Evolutionary conservation across 495 filamentous ascomycete species (phyloP).

Genomic region (Neurospora discreta): DNA sequence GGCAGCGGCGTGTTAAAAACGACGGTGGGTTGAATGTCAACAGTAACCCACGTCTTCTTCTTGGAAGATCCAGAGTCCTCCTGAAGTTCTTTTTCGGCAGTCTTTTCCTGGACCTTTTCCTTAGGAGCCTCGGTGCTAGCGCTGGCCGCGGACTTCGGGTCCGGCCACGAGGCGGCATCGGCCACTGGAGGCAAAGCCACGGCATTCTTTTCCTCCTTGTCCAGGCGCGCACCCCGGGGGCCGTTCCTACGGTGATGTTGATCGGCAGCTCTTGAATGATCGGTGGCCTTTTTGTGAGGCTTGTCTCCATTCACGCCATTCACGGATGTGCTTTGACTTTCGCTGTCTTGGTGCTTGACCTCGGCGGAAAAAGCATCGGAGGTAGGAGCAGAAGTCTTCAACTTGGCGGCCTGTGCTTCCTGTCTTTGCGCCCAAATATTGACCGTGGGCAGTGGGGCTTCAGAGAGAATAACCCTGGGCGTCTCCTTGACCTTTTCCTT

Average conservation of each 20-base stretch:
- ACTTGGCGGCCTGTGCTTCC: slow-evolving; percentile 52
- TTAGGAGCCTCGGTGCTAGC: slow-evolving; percentile 50
- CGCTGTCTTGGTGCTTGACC: slow-evolving; percentile 12
- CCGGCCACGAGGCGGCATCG: slow-evolving; percentile 74
- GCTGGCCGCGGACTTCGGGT: slow-evolving; percentile 66
- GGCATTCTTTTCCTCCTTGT: slow-evolving; percentile 36
- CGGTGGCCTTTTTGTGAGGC: slow-evolving; percentile 36
- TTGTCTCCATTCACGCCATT: slow-evolving; percentile 30
- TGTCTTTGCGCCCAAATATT: slow-evolving; percentile 77
- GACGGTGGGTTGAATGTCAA: slow-evolving; percentile 65
- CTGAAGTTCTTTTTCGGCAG: slow-evolving; percentile 56
- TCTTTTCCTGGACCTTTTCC: slow-evolving; percentile 37
- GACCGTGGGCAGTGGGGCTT: slow-evolving; percentile 68
- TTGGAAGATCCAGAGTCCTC: slow-evolving; percentile 46
- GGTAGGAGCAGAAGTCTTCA: slow-evolving; percentile 34
- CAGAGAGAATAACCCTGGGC: slow-evolving; percentile 51
- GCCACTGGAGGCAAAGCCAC: slow-evolving; percentile 45
- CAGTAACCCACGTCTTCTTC: slow-evolving; percentile 62
- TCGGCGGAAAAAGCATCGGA: slow-evolving; percentile 9
- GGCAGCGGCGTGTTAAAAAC: slow-evolving; percentile 77
- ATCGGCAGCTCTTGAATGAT: slow-evolving; percentile 38
- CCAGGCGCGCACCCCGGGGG: slow-evolving; percentile 38
- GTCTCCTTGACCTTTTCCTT: slow-evolving; percentile 37
- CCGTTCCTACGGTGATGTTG: slow-evolving; percentile 29
- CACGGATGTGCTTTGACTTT: background rate